phyloP scores from a whole-genome alignment of 805 yeast genomes.

The Gaillardinia entomophila region DNA sequence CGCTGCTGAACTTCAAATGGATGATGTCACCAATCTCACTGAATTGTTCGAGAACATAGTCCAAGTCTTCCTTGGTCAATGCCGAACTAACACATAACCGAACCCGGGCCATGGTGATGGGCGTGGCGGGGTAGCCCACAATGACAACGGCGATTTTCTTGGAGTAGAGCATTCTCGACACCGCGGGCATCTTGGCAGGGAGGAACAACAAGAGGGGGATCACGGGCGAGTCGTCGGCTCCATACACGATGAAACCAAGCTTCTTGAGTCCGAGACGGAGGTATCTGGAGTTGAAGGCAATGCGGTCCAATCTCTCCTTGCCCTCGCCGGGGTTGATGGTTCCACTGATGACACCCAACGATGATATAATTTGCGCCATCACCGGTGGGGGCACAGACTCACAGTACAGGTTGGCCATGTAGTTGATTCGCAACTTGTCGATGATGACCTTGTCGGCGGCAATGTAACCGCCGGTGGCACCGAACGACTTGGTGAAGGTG shows the following conservation, averaged over 20 bases:
- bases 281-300: conserved; percentile 94
- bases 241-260: conserved; percentile 89
- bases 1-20: conserved; percentile 71
- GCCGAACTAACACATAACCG: conserved; percentile 91
- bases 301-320: conserved; percentile 79
- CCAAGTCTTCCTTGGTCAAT: conserved; percentile 90
- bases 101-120: conserved; percentile 81
- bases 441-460: conserved; percentile 70
- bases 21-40: conserved; percentile 74
- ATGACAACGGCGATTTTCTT: conserved; percentile 88
- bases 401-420: conserved; percentile 69
- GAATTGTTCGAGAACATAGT: conserved; percentile 63
- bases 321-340: conserved; percentile 91
- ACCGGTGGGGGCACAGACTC: conserved; percentile 93
- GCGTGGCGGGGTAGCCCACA: conserved; percentile 98
- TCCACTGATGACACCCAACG: conserved; percentile 75
- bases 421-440: conserved; percentile 66
- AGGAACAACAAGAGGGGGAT: conserved; percentile 81
- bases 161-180: conserved; percentile 74
- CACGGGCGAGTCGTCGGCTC: conserved; percentile 95
- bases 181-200: conserved; percentile 93
- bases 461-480: conserved; percentile 97
- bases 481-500: conserved; percentile 93
- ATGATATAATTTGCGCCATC: conserved; percentile 76
- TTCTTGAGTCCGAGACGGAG: conserved; percentile 84